Conservation (phyloP, 148 eudicot species). For the Selenicereus undatus region DNA sequence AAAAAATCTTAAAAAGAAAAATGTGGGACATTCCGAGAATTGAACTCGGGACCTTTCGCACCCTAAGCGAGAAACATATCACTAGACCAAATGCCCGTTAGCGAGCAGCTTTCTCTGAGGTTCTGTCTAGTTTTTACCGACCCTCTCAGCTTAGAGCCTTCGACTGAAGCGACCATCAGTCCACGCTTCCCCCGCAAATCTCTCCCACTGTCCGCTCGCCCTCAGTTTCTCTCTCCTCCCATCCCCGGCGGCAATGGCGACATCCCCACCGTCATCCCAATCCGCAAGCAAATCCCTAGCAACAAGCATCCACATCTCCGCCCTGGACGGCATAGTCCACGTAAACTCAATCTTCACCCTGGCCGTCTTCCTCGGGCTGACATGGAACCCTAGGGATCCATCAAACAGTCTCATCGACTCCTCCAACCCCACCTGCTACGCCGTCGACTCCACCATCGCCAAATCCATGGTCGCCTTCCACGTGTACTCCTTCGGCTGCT, state of each 20-base stretch:
- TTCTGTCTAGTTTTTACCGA: too few species aligned
- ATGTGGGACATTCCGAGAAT: constrained; percentile 39
- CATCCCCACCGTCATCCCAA: not conserved
- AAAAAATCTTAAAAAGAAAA: too few species aligned
- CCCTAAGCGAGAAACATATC: constrained; percentile 66
- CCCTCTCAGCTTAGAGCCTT: not conserved
- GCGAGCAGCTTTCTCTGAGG: too few species aligned
- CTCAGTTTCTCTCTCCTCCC: not conserved
- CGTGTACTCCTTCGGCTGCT: constrained; percentile 75
- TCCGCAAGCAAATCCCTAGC: constrained; percentile 22
- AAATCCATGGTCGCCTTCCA: constrained; percentile 55
- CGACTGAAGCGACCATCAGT: not conserved
- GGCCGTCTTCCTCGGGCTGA: constrained; percentile 68
- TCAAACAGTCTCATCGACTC: constrained; percentile 36
- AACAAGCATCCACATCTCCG: constrained; percentile 60
- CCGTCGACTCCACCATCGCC: constrained; percentile 22
- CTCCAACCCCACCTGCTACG: constrained; percentile 21
- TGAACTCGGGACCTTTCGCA: constrained; percentile 46
- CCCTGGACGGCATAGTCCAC: constrained; percentile 65
- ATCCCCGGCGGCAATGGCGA: constrained; percentile 18
- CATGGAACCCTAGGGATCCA: constrained; percentile 64
- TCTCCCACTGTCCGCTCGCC: not conserved
- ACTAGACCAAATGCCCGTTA: not conserved
- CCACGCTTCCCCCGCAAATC: not conserved
- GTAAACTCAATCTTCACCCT: constrained; percentile 79